Base-by-base conservation (phyloP, 352 stramenopile species). In the Phytopythium oedochilum region DNA sequence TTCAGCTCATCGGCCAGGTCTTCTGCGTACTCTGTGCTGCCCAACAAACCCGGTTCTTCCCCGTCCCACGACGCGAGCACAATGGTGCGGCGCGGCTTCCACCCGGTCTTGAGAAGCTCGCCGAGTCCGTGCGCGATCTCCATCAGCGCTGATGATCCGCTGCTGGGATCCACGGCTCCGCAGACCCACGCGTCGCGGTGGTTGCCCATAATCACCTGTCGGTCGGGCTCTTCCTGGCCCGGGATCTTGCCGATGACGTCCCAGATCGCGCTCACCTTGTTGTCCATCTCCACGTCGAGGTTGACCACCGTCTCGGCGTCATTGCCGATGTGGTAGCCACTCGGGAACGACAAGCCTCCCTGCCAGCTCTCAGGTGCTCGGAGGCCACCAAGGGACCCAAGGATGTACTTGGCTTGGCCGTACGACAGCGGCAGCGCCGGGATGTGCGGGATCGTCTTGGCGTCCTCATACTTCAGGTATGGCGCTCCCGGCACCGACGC, bases 141-240 rank as follows among this genome's bases (percentile, higher is more conserved):
- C 5, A 96, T 29, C 50, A 96, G 54, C 0, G 68, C 65, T 0
- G 83, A 66, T 0, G 87, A 94, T n/a, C 87, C 88, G n/a, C 69
- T 89, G 40, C 86, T 89, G 3, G 88, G 88, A 59, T 97, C 88
- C 1, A 85, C 64, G 1, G 84, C 89, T 4, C 88, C 89, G 38
- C 87, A 96, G 1, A 97, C 83, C 89, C 89, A 97, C 0, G 86
- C 87, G 59, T 97, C 89, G 12, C 89, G 79, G 62, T 96, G 87
- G 66, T 96, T 97, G 18, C 84, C 84, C 12, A 96, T 55, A 4
- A 96, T 28, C 2, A 96, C 75, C 17, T 73, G 82, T 51, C 79
- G 59, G 20, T 89, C 82, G 1, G 83, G 66, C 28, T 73, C 57
- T 0, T 65, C 54, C 0, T 44, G 36, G 34, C 78, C 84, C 17